Percentiles rank a stretch among this genome's conserved stretches.
Conservation (phyloP, 352 stramenopile species). For the Peronospora farinosa region DNA sequence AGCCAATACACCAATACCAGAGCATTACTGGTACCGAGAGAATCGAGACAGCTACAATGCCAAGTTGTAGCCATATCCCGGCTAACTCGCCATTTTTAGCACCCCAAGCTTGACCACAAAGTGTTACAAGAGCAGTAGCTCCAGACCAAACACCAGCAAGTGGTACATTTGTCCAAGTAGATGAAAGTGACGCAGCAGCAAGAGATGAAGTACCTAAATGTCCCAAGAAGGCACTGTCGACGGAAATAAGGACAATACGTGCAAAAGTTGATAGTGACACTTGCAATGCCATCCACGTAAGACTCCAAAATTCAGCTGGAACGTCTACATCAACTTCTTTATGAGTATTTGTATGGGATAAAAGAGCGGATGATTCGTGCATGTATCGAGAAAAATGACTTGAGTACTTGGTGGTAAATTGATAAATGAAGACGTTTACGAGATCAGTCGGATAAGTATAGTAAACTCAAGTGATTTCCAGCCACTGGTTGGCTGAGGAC, state of each 20-base stretch:
- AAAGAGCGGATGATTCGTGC: conserved; percentile 17
- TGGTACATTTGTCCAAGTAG: conserved; percentile 69
- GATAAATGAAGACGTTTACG: no score
- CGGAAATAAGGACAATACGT: conserved; percentile 65
- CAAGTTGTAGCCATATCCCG: conserved; percentile 73
- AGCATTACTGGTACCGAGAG: conserved; percentile 49
- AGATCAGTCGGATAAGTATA: no score
- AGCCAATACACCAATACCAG: conserved; percentile 60
- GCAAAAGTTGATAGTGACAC: conserved; percentile 74
- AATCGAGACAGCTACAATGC: conserved; percentile 40
- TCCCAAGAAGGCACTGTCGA: conserved; percentile 74
- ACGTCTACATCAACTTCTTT: conserved; percentile 50
- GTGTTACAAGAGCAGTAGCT: conserved; percentile 64
- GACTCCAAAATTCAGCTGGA: conserved; percentile 47
- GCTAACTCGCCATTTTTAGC: conserved; percentile 58
- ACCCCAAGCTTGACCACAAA: conserved; percentile 71
- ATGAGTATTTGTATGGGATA: not conserved
- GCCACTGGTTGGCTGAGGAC: no score
- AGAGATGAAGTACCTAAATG: conserved; percentile 66
- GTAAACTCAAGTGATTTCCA: no score
- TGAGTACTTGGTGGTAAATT: no score
- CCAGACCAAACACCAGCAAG: conserved; percentile 63
- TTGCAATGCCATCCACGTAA: conserved; percentile 74
- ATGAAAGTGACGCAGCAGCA: conserved; percentile 66
- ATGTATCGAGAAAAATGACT: not conserved